phyloP scores from a whole-genome alignment of 345 rosid species.

The Angophora floribunda region DNA sequence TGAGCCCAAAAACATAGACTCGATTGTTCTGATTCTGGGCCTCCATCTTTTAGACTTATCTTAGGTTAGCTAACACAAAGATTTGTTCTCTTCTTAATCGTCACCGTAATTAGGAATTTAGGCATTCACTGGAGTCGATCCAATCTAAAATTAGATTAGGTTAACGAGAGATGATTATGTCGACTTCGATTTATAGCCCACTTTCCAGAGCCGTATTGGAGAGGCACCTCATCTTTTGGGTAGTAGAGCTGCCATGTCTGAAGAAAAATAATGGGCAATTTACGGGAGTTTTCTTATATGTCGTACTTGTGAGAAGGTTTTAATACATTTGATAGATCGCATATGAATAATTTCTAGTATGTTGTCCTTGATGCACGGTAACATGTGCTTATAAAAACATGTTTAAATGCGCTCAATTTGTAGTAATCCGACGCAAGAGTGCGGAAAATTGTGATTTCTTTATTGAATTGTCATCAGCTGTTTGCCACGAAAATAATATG shows the following conservation, averaged over 20 bases:
- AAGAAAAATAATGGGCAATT: neutral
- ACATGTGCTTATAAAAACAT: neutral
- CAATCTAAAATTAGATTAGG: neutral
- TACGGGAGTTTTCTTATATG: neutral
- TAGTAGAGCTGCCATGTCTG: neutral
- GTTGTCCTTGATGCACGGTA: neutral
- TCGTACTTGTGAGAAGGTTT: neutral
- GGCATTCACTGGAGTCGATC: neutral
- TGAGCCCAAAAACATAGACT: neutral
- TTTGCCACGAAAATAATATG: neutral
- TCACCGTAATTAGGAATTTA: neutral
- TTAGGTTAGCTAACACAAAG: neutral
- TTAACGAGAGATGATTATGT: neutral
- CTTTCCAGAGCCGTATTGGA: neutral
- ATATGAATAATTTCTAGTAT: neutral
- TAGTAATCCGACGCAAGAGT: neutral
- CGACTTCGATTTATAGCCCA: neutral
- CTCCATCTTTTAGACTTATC: neutral
- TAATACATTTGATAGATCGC: neutral
- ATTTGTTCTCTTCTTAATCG: neutral
- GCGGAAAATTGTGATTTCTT: neutral
- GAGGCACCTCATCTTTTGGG: neutral
- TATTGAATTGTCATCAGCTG: neutral
- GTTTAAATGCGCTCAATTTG: neutral
- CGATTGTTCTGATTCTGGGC: neutral